Conservation (phyloP, 768 basidiomycete genomes). For the Hypsizygus marmoreus region DNA sequence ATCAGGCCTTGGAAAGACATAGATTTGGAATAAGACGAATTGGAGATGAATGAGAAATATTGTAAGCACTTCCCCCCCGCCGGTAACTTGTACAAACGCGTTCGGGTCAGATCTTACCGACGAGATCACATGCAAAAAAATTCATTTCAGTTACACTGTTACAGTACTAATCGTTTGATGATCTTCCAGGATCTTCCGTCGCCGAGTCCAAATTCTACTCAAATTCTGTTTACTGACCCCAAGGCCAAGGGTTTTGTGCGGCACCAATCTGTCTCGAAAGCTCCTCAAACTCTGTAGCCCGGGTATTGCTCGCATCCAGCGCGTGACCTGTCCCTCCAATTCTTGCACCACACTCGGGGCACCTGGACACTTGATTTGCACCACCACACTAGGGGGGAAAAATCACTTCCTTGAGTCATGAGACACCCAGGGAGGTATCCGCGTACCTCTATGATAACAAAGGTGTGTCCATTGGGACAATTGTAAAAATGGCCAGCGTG, state of each 20-base stretch:
- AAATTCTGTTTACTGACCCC: no score
- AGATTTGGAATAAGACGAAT: no score
- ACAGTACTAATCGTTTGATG: neutral
- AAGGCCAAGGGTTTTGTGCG: slow-evolving; percentile 5
- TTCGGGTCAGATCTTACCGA: slow-evolving; percentile 11
- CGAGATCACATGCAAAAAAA: neutral
- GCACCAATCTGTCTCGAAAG: slow-evolving; percentile 29
- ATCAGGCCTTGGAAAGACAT: slow-evolving; percentile 83
- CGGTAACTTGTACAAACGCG: no score
- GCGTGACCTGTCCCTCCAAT: slow-evolving; percentile 53
- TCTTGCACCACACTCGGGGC: slow-evolving; percentile 57
- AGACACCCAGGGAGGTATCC: neutral
- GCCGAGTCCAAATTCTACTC: no score
- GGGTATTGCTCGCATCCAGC: slow-evolving; percentile 44
- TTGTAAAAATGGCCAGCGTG: slow-evolving; percentile 49
- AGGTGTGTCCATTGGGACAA: slow-evolving; percentile 63
- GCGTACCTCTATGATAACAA: slow-evolving; percentile 57
- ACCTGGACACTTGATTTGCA: slow-evolving; percentile 45
- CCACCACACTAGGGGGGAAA: slow-evolving; percentile 53
- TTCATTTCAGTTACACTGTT: slow-evolving; percentile 1
- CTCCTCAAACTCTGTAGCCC: slow-evolving; percentile 47
- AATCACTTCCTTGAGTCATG: neutral
- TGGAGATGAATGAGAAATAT: no score
- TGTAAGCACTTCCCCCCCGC: no score
- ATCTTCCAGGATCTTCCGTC: no score